Evolutionary conservation across 169 alveolate genomes (phyloP), one percentile per base, ranked within the genome.

Genomic region (Plasmodium malariae): DNA sequence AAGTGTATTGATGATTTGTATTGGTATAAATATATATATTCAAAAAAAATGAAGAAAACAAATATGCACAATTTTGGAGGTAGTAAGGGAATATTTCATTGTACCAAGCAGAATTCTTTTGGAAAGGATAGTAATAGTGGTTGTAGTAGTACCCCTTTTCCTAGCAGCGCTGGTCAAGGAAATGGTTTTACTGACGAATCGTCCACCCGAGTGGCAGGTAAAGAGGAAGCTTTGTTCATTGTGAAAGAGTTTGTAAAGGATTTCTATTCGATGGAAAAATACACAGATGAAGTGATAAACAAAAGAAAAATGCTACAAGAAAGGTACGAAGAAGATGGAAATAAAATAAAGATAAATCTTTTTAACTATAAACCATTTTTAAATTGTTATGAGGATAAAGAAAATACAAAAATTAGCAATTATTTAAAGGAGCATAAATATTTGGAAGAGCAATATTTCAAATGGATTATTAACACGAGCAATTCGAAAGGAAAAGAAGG

Each of bases 1-100:
- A 67, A 68, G 19, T 83, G 91, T 17, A 2, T 83, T 30, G 91
- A 83, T 34, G 91, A 65, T 19, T 14, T 69, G 26, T 68, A 68
- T n/a, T 83, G 91, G 91, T 83, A 83, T 70, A 69, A 83, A 55
- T 37, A 69, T 60, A 54, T 68, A 57, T 83, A 83, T 45, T 17
- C 32, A 60, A 83, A 45, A 45, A 68, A 60, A 19, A 11, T 24
- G 0, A 72, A 26, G 48, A 36, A n/a, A 69, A 63, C 17, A n/a
- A n/a, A n/a, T n/a, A n/a, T n/a, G n/a, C n/a, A n/a, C n/a, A n/a
- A n/a, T n/a, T n/a, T n/a, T n/a, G n/a, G n/a, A n/a, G n/a, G n/a
- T n/a, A n/a, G n/a, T n/a, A n/a, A n/a, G n/a, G n/a, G n/a, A n/a
- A n/a, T n/a, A n/a, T n/a, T n/a, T n/a, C n/a, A n/a, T n/a, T n/a